Conservation (phyloP, 129 eudicot genomes). For the Silybum marianum region DNA sequence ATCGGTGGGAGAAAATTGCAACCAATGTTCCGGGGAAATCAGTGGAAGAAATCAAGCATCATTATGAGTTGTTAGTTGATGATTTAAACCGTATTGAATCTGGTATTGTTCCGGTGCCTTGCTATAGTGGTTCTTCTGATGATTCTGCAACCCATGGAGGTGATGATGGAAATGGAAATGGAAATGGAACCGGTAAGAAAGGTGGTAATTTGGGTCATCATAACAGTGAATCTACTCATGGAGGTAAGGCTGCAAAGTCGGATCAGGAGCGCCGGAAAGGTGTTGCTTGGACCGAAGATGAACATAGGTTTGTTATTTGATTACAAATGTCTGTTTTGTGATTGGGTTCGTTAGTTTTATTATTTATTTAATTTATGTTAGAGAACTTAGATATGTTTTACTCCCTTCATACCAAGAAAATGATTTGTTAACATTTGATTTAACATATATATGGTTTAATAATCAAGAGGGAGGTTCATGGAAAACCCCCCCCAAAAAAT, state of each 20-base stretch:
- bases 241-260: slow-evolving; percentile 64
- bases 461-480: neutral
- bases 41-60: slow-evolving; percentile 69
- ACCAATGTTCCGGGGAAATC: slow-evolving; percentile 67
- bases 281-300: slow-evolving; percentile 85
- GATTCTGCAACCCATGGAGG: slow-evolving; percentile 42
- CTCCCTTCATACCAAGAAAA: neutral
- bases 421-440: neutral
- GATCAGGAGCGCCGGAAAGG: slow-evolving; percentile 74
- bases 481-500: neutral
- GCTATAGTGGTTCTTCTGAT: slow-evolving; percentile 51
- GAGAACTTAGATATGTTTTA: neutral
- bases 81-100: slow-evolving; percentile 78
- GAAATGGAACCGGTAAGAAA: slow-evolving; percentile 50
- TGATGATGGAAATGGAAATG: slow-evolving; percentile 43
- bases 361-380: neutral
- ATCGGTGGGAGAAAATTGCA: slow-evolving; percentile 85
- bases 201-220: slow-evolving; percentile 44
- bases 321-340: neutral
- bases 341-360: neutral
- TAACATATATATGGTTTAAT: neutral
- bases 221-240: slow-evolving; percentile 47
- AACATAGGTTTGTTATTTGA: slow-evolving; percentile 52
- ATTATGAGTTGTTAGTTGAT: slow-evolving; percentile 70
- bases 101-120: slow-evolving; percentile 73